These are phyloP conservation scores for Thermoascus crustaceus DNA, from an alignment of 2,329 filamentous ascomycete genomes.

Conservation along the genomic window DNA sequence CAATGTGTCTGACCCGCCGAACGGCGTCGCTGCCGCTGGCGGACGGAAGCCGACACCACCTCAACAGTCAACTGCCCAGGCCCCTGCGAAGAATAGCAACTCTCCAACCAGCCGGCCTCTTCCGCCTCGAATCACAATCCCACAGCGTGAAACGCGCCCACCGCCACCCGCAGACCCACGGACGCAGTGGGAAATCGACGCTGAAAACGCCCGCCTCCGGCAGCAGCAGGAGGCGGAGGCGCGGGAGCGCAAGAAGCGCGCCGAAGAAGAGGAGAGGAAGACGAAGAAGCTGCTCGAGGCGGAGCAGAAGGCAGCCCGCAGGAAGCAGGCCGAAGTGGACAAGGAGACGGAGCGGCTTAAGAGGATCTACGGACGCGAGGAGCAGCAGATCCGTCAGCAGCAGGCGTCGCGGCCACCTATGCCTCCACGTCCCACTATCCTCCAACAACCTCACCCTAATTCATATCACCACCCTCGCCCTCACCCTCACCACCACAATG, in stretches of 20 bases:
- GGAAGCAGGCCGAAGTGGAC: conserved; percentile 53
- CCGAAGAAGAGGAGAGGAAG: conserved; percentile 45
- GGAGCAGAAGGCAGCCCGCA: conserved; percentile 46
- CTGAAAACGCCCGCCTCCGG: conserved; percentile 40
- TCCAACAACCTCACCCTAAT: conserved; percentile 6
- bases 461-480: conserved; percentile 5
- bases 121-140: conserved; percentile 17
- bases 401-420: conserved; percentile 5
- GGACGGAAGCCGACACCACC: neutral
- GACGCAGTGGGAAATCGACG: conserved; percentile 45
- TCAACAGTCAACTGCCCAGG: neutral
- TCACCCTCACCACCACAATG: too few relatives aligned
- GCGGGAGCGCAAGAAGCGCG: conserved; percentile 37
- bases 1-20: conserved; percentile 47
- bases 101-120: conserved; percentile 18
- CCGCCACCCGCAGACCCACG: conserved; percentile 41
- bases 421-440: conserved; percentile 4
- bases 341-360: conserved; percentile 69
- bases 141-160: conserved; percentile 12
- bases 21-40: conserved; percentile 1
- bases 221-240: conserved; percentile 35
- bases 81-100: conserved; percentile 3
- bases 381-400: conserved; percentile 22
- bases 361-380: conserved; percentile 46
- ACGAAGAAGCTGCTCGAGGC: conserved; percentile 44